phyloP scores from a whole-genome alignment of 805 yeast genomes.

The Candida patagonica region DNA sequence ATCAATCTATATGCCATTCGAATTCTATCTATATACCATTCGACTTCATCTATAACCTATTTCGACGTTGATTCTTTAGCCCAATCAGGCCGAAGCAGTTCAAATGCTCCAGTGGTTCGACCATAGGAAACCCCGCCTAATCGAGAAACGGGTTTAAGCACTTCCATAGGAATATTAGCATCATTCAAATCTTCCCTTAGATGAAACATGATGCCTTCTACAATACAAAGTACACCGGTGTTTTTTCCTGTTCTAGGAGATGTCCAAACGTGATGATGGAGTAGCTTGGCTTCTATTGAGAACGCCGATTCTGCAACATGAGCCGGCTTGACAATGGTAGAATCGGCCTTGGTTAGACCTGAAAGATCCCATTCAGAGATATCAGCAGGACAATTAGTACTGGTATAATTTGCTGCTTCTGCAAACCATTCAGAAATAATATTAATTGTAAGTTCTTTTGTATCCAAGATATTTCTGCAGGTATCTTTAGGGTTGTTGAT shows the following conservation, averaged over 20 bases:
- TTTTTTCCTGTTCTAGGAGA: conserved; percentile 25
- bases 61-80: neutral
- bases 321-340: conserved; percentile 41
- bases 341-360: conserved; percentile 42
- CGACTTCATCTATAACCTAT: too few relatives aligned
- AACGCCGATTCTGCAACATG: conserved; percentile 57
- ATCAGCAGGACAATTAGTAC: conserved; percentile 38
- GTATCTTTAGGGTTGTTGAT: conserved; percentile 41
- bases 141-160: conserved; percentile 46
- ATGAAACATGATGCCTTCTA: conserved; percentile 52
- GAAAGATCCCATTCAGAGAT: conserved; percentile 47
- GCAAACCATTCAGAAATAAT: conserved; percentile 54
- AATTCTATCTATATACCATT: too few relatives aligned
- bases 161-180: conserved; percentile 37
- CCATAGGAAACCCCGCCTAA: conserved; percentile 43
- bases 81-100: neutral
- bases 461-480: conserved; percentile 38
- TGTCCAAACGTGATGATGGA: conserved; percentile 36
- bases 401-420: conserved; percentile 51
- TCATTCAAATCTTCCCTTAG: conserved; percentile 46
- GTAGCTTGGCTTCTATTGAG: conserved; percentile 45
- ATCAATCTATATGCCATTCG: too few relatives aligned
- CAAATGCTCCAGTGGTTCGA: neutral
- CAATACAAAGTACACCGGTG: conserved; percentile 35
- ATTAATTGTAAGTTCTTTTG: conserved; percentile 46